Base-by-base conservation (phyloP, 257 asterid genomes). In the Solanum ossicruentum region DNA sequence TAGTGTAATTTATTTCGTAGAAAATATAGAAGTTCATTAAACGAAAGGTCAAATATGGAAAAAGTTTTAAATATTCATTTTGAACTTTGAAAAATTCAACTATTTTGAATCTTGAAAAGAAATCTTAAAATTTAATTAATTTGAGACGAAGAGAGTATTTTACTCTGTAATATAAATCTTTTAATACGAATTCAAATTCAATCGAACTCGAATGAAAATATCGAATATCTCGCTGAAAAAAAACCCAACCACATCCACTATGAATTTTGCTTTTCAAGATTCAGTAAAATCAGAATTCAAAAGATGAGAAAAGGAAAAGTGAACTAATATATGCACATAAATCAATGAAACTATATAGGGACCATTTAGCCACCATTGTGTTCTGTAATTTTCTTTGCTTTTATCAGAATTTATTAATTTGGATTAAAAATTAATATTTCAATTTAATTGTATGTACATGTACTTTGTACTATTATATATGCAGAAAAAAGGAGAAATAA, bases 181-280 rank as follows among this genome's bases (percentile, higher is more conserved):
- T 36, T 36, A 4, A 36, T 4, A 0, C 6, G 0, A 36, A 36
- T 36, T 36, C 4, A 36, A 36, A 36, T 36, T 36, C 4, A 36
- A 36, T 3, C 0, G 6, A 36, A 0, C 0, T 36, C 6, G 1
- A 36, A 36, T 36, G 0, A 4, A 0, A 36, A 36, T 36, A 36
- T 5, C 41, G 41, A 36, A 36, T 4, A 36, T 36, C 32, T 36
- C 5, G 5, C 6, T 0, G 1, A 36, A 32, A 32, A 32, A 32
- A 32, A 3, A 32, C 92, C 94, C 86, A 91, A 85, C 49, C 65
- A 89, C 88, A 93, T 87, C 89, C 88, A 28, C 28, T 82, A 85
- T 85, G 12, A 89, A 63, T 88, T 87, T 80, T 75, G 72, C 45
- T 13, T 49, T 23, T 47, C 60, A 75, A 75, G 60, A 49, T 75